These are phyloP conservation scores for Fusarium poae DNA, from an alignment of 2,329 filamentous ascomycete species.

Conservation along the genomic window DNA sequence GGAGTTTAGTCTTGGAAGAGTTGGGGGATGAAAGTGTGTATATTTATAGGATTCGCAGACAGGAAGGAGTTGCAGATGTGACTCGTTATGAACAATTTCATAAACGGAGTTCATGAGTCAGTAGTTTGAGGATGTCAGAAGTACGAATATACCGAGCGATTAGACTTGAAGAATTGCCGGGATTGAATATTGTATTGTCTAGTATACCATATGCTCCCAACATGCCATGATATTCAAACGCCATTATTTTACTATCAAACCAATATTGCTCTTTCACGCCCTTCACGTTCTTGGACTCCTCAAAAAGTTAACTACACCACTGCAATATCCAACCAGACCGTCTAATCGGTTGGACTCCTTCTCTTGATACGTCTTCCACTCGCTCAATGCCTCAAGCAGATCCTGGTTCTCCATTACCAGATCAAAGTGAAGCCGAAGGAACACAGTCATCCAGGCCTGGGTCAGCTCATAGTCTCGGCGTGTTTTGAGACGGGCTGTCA, in stretches of 20 bases:
- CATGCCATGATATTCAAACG: conserved; percentile 27
- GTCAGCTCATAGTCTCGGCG: conserved; percentile 91
- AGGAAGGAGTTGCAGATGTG: conserved; percentile 34
- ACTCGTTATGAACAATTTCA: conserved; percentile 19
- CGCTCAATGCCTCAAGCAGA: conserved; percentile 70
- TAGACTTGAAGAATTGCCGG: conserved; percentile 1
- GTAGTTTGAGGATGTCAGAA: conserved; percentile 25
- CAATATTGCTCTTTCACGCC: conserved; percentile 10
- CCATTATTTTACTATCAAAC: conserved; percentile 18
- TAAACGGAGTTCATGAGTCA: conserved; percentile 27
- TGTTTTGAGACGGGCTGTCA: conserved; percentile 76
- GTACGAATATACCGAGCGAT: conserved; percentile 26
- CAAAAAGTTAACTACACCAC: conserved; percentile 86
- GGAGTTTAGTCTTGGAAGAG: conserved; percentile 26
- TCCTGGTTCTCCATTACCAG: conserved; percentile 63
- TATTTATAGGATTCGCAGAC: conserved; percentile 25
- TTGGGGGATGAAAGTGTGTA: conserved; percentile 23
- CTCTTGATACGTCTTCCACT: conserved; percentile 81
- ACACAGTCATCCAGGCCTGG: conserved; percentile 98
- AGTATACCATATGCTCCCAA: conserved; percentile 23
- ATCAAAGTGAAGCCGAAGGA: conserved; percentile 81
- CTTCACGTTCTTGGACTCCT: conserved; percentile 69
- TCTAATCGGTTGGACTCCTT: conserved; percentile 78
- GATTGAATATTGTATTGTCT: conserved; percentile 24
- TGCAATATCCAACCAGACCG: conserved; percentile 85